Evolutionary conservation across 179 eudicot genomes (phyloP), one percentile per base, ranked within the genome.

Genomic region (Corrigiola litoralis): DNA sequence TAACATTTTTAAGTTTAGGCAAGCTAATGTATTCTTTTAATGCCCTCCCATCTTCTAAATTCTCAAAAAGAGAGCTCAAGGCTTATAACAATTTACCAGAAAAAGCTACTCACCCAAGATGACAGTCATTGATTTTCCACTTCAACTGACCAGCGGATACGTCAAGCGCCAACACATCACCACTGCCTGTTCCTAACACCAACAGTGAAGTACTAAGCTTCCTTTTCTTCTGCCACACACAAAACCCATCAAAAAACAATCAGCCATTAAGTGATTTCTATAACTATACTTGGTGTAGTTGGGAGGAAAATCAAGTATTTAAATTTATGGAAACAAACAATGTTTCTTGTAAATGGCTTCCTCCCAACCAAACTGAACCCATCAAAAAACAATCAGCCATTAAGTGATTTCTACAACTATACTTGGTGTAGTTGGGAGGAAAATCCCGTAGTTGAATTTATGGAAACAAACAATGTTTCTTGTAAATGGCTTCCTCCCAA

Each of bases 61-160:
- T 46, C 40, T 25, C 29, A 14, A 16, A 28, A 55, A 18, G 16
- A 38, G 20, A 10, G 9, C 16, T 25, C 24, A 45, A 27, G 5
- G 3, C 58, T 40, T 50, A 18, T 6, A 42, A 29, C 9, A 36
- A 20, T 28, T n/a, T 4, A 64, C 4, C 36, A 55, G 63, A 58
- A 25, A 37, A 40, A 46, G 20, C 13, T 36, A 81, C 90, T 66
- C 70, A 91, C 99, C 99, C 97, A 14, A 97, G 96, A 78, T 94
- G 97, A 58, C 99, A 90, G 51, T 88, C 95, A 74, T 74, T 84
- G 62, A 79, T 78, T 77, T 81, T 90, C 97, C 99, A 94, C 79
- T 80, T 94, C 72, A 87, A 77, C 37, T 90, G 96, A 40, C 95
- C 92, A 34, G 89, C 88, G 14, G 95, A 78, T 23, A 88, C 95